Evolutionary conservation across 441 rosid genomes (phyloP).

Genomic region (Corymbia citriodora): DNA sequence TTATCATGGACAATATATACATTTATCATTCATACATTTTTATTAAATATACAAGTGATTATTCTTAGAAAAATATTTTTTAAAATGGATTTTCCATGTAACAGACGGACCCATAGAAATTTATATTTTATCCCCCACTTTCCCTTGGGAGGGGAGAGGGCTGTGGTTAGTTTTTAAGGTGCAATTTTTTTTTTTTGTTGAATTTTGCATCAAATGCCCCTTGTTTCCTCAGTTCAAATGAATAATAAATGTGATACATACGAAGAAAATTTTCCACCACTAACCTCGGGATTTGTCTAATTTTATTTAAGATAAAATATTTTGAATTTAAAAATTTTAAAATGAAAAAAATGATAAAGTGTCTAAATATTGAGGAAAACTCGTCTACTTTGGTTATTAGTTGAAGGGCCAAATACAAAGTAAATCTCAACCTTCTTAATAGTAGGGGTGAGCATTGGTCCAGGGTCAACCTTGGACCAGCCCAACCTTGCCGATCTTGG

Average conservation of each 20-base stretch:
- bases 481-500: no score
- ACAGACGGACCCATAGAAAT: not conserved
- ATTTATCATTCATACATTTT: not conserved
- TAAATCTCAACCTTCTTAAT: not conserved
- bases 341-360: not conserved
- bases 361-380: not conserved
- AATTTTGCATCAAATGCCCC: not conserved
- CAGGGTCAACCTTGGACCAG: no score
- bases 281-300: not conserved
- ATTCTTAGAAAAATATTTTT: no score
- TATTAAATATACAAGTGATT: no score
- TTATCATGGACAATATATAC: not conserved
- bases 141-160: not conserved
- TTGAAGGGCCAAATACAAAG: not conserved
- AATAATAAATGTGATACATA: not conserved
- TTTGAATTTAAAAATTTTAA: fast-evolving
- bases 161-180: not conserved
- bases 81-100: not conserved
- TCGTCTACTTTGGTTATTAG: no score
- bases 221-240: not conserved
- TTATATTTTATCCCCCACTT: not conserved
- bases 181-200: no score
- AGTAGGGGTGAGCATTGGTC: no score
- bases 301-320: no score
- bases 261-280: not conserved